These are phyloP conservation scores for Syzygium jambos DNA, from an alignment of 345 rosid species.

Conservation along the genomic window DNA sequence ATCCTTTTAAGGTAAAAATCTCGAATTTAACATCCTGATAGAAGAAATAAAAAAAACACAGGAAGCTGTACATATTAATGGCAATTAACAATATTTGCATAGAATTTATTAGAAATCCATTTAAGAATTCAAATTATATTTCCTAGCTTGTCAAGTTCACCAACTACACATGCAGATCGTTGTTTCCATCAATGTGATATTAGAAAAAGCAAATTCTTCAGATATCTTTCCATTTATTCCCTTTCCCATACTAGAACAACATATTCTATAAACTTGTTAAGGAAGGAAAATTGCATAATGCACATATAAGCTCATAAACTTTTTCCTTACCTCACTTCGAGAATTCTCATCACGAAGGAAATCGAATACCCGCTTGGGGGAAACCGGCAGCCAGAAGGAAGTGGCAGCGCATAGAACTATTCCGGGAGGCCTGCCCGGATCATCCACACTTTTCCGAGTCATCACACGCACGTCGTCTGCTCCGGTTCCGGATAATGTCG, in stretches of 20 bases:
- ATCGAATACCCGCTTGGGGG: constrained; percentile 59
- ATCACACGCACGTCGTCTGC: constrained; percentile 73
- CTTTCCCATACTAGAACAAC: not conserved
- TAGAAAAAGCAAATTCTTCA: not conserved
- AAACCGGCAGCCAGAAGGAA: constrained; percentile 87
- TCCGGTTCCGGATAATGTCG: constrained; percentile 47
- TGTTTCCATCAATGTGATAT: not conserved
- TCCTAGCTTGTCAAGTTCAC: not conserved
- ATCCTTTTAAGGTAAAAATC: not conserved
- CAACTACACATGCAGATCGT: not conserved
- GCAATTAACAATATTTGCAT: not conserved
- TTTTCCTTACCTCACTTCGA: constrained; percentile 47
- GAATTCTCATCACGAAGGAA: constrained; percentile 77
- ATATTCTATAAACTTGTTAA: not conserved
- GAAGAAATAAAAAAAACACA: not conserved
- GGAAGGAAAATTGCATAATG: not conserved
- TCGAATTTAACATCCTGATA: not conserved
- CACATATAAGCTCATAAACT: not conserved
- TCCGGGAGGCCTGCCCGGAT: constrained; percentile 88
- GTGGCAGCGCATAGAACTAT: constrained; percentile 78
- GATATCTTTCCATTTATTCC: not conserved
- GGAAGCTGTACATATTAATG: not conserved
- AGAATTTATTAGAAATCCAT: not conserved
- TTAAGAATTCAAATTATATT: not conserved
- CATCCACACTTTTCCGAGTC: constrained; percentile 71